Evolutionary conservation across 805 yeast species (phyloP), one percentile per base, ranked within the genome.

Genomic region (Tetrapisispora phaffii): DNA sequence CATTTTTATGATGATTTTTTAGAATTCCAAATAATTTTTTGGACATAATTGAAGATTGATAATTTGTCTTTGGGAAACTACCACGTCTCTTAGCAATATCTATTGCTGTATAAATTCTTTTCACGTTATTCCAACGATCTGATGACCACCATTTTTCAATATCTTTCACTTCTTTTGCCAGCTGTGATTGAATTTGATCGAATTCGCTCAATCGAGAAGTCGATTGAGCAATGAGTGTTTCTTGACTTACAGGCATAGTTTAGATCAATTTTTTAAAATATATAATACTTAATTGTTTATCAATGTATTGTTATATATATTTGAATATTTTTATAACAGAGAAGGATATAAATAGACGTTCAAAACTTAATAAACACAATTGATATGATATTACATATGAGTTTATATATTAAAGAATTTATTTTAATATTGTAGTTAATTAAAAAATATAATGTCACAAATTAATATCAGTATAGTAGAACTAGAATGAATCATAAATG

Each of bases 71-170:
- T 52, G 80, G 79, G 50, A 89, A 58, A 29, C 87, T 73, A 41
- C 95, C 89, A 65, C 97, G 83, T 76, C 89, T 86, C 54, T 75
- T 71, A 36, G 90, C 97, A 61, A 90, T 86, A 57, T 87, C 95
- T 63, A 81, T 86, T 29, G 97, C 83, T 37, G 85, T 65, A 71
- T 90, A 90, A 60, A 82, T 82, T 63, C 98, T 81, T 70, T 82
- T 86, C 55, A 95, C 85, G 57, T 81, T 77, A 47, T 67, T 70
- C 96, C 96, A 90, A 65, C 97, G 84, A 51, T 96, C 94, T 62
- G 82, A 76, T 8, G 84, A 59, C 97, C 97, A 90, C 97, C 97
- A 90, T 60, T 78, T 60, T 52, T 82, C 77, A 60, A 90, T 80
- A 34, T 79, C 85, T 32, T 74, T 72, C 47, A 86, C 82, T 61